Evolutionary conservation across 2,329 filamentous ascomycete genomes (phyloP).

Genomic region (Pleurostoma richardsiae): DNA sequence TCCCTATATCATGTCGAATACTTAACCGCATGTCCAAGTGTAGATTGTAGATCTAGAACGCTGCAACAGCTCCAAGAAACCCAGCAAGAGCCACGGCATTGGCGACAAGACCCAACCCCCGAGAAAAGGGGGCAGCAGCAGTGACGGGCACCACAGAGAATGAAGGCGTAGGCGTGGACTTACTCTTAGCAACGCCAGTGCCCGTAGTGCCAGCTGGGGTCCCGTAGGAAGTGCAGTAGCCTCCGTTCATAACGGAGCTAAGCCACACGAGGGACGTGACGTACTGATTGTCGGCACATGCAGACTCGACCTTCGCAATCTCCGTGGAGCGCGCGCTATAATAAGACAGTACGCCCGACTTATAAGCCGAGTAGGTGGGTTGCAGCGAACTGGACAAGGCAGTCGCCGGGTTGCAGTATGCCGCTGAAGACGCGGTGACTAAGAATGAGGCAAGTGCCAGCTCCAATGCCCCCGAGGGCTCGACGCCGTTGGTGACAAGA

Average conservation of each 20-base stretch:
- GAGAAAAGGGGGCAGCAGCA: neutral
- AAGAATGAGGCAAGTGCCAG: neutral
- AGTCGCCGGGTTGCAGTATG: neutral
- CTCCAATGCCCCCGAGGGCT: neutral
- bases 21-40: no score
- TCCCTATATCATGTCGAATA: no score
- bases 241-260: neutral
- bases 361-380: neutral
- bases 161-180: neutral
- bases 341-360: neutral
- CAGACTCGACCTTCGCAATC: neutral
- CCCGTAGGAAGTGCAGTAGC: neutral
- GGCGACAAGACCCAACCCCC: neutral
- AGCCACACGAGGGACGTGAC: neutral
- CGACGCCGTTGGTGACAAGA: neutral
- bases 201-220: neutral
- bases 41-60: no score
- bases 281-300: neutral
- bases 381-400: neutral
- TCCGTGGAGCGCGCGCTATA: neutral
- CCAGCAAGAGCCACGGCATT: neutral
- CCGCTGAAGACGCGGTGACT: neutral
- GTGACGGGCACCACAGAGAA: neutral
- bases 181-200: no score
- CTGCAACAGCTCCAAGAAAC: neutral